phyloP scores from a whole-genome alignment of 2,329 filamentous ascomycete genomes.

The Xylariaceae sp. region DNA sequence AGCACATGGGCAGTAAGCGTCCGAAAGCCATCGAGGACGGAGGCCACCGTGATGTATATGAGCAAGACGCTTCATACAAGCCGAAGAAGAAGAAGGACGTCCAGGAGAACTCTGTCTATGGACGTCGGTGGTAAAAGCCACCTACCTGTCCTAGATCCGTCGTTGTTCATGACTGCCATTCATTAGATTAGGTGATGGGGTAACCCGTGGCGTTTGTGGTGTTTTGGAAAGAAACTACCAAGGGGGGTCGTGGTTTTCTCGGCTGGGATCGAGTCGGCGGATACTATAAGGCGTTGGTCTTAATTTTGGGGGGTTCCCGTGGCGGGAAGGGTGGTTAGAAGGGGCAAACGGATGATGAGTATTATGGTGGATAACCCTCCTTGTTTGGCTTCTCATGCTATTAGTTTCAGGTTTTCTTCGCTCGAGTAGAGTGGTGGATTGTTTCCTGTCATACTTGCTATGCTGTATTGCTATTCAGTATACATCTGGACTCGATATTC shows the following conservation, averaged over 20 bases:
- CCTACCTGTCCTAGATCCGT: background rate
- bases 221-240: background rate
- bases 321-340: background rate
- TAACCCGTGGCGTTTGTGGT: slow-evolving; percentile 9
- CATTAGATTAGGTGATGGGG: background rate
- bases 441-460: background rate
- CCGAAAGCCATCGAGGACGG: background rate
- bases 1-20: slow-evolving; percentile 47
- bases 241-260: background rate
- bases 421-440: background rate
- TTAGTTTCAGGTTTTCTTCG: too few species aligned
- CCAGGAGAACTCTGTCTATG: slow-evolving; percentile 17
- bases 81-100: slow-evolving; percentile 5
- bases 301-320: background rate
- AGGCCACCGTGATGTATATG: background rate
- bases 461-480: background rate
- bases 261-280: background rate
- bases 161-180: background rate
- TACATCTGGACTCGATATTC: too few species aligned
- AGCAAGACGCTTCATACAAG: slow-evolving; percentile 3
- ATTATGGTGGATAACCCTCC: slow-evolving; percentile 3
- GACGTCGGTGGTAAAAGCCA: slow-evolving; percentile 19
- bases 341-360: background rate
- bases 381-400: background rate
- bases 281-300: background rate